phyloP scores from a whole-genome alignment of 441 rosid species.

The Sinapis alba region DNA sequence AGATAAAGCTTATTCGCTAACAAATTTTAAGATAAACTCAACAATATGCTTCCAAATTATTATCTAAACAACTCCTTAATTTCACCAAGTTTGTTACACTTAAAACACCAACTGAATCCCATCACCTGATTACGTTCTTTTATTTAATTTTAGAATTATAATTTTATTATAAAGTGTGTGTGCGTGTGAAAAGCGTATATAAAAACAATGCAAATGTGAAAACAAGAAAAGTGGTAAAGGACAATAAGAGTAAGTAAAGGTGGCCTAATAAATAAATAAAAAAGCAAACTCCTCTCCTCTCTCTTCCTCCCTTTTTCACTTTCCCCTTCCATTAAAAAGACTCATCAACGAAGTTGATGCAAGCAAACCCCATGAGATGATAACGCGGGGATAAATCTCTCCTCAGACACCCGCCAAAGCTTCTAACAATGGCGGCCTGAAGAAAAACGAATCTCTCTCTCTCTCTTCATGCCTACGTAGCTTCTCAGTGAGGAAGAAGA shows the following conservation, averaged over 20 bases:
- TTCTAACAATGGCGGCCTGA: constrained; percentile 32
- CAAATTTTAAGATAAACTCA: background rate
- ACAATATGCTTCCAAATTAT: constrained; percentile 1
- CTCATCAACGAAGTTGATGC: constrained; percentile 7
- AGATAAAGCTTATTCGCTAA: background rate
- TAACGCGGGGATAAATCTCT: constrained; percentile 29
- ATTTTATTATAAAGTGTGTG: constrained; percentile 5
- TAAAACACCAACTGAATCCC: constrained; percentile 29
- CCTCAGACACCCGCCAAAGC: constrained; percentile 5
- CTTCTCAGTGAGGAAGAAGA: constrained; percentile 15
- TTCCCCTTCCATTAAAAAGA: constrained; percentile 6
- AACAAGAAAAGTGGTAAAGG: constrained; percentile 34
- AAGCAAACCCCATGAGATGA: background rate
- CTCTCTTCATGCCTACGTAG: constrained; percentile 23
- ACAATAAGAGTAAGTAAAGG: constrained; percentile 27
- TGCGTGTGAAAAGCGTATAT: constrained; percentile 37
- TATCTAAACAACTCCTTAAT: constrained; percentile 2
- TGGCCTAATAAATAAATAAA: constrained; percentile 20
- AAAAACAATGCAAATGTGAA: constrained; percentile 14
- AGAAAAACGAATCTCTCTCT: background rate
- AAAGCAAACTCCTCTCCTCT: constrained; percentile 7
- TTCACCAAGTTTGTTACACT: constrained; percentile 17
- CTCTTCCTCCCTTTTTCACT: constrained; percentile 10
- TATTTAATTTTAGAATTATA: background rate
- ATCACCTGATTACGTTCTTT: background rate